These are phyloP conservation scores for Powellomyces hirtus DNA, from an alignment of 192 early-diverging fungal genomes.

Conservation along the genomic window DNA sequence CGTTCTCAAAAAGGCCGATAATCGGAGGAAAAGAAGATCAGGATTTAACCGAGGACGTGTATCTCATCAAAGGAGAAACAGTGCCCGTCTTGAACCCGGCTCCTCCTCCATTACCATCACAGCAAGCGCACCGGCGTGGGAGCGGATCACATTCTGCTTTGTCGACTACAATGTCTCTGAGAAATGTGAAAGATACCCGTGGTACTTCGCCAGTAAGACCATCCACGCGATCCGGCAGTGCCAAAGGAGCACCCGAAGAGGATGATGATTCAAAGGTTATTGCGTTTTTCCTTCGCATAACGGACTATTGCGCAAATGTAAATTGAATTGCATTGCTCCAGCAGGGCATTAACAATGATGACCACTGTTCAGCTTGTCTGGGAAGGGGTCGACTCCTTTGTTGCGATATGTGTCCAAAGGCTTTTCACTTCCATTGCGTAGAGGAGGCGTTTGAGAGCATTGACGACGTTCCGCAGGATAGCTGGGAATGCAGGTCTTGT, in stretches of 20 bases:
- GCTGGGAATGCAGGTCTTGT: slow-evolving; percentile 51
- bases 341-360: slow-evolving; percentile 32
- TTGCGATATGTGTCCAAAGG: slow-evolving; percentile 54
- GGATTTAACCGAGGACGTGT: background rate
- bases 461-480: slow-evolving; percentile 24
- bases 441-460: slow-evolving; percentile 40
- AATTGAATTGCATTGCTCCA: background rate
- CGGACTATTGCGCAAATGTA: background rate
- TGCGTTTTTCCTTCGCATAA: background rate
- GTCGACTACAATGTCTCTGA: background rate
- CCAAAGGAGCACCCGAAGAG: no score
- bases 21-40: background rate
- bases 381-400: slow-evolving; percentile 46
- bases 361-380: slow-evolving; percentile 55
- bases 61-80: background rate
- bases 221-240: slow-evolving; percentile 1
- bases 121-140: background rate
- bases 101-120: background rate
- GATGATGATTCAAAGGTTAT: slow-evolving; percentile 16
- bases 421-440: slow-evolving; percentile 54
- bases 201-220: slow-evolving; percentile 13
- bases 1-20: background rate
- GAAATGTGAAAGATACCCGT: slow-evolving; percentile 23
- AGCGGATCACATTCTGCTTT: background rate
- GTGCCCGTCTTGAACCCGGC: background rate